Evolutionary conservation across 495 filamentous ascomycete species (phyloP), one percentile per base, ranked within the genome.

Genomic region (Usnea hakonensis): DNA sequence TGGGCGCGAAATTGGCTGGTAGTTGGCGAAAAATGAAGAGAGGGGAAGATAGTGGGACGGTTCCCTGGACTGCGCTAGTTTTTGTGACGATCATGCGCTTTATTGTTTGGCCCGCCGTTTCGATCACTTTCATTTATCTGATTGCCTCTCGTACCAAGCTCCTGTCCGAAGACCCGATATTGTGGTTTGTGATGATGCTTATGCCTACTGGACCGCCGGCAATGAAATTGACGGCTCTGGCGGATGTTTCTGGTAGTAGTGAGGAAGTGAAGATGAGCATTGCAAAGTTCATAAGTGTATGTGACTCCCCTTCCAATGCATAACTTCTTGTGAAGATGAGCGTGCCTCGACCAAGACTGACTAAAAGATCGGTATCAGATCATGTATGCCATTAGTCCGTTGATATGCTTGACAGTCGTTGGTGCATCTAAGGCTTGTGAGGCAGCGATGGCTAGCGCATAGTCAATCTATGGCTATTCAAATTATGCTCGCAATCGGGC

Each of bases 161-260:
- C 10, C 71, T 91, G 3, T 72, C 76, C 10, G 61, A 75, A 6
- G 89, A 92, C 69, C 88, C 89, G 0, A 83, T 92, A 44, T 69
- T 91, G 23, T 91, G 85, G 85, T 91, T 90, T 68, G 74, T 75
- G 11, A 79, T 91, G 78, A 90, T 90, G 86, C 68, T 90, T 28
- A 90, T 91, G 84, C 87, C 89, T 0, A 78, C 79, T 2, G 88
- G 89, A 0, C 88, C 88, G 13, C 83, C 84, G 3, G 86, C 87
- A 0, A 81, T 90, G 80, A 87, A 86, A 60, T 71, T 90, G 19
- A 82, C 84, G 21, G 82, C 84, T 2, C 70, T 90, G 57, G 79
- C 87, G 4, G 87, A 91, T 62, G 78, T 90, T 5, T 84, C 80
- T 40, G 81, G 81, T 9, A 78, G 76, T 1, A 75, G 74, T 28